Base-by-base conservation (phyloP, 2,329 filamentous ascomycete genomes). In the Scedosporium dehoogii region DNA sequence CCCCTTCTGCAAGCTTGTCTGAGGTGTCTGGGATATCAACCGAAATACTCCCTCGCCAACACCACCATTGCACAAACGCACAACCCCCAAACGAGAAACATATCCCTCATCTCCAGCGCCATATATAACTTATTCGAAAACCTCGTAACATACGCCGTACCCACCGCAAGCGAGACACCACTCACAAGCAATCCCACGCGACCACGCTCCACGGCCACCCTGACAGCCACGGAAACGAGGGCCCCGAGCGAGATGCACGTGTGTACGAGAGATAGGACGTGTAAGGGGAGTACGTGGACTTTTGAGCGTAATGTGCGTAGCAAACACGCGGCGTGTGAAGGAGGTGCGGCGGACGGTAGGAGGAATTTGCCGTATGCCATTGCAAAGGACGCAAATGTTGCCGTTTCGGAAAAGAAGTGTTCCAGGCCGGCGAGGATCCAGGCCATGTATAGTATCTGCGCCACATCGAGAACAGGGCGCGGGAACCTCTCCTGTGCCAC, bases 41-140 rank as follows among this genome's bases (percentile, higher is more conserved):
- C 10, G 38, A 38, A 12, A 38, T 2, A 16, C 55, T 58, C 55
- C 10, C 55, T 29, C 25, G 25, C 55, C 55, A 29, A 38, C 12
- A 58, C 55, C 10, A 38, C 16, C 25, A 29, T 12, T 12, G 55
- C 55, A 25, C 55, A 29, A 6, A 29, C 10, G 14, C 61, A 59
- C 58, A 59, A 23, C 16, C 14, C 58, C 18, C 6, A 12, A 4
- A 59, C 42, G 14, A 59, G 12, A 23, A 59, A 16, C 21, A 42
- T 18, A n/a, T 41, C 58, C 14, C 33, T 23, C 33, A 59, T 18
- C 42, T 59, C 33, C 4, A 59, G 42, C 14, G 38, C 58, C 58
- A 59, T 59, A 33, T 59, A 59, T 4, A 59, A 16, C 42, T 41
- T 25, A 29, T 44, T 59, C 14, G 58, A 59, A 23, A 59, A 59